Evolutionary conservation across 441 rosid genomes (phyloP).

Genomic region (California macrophylla): DNA sequence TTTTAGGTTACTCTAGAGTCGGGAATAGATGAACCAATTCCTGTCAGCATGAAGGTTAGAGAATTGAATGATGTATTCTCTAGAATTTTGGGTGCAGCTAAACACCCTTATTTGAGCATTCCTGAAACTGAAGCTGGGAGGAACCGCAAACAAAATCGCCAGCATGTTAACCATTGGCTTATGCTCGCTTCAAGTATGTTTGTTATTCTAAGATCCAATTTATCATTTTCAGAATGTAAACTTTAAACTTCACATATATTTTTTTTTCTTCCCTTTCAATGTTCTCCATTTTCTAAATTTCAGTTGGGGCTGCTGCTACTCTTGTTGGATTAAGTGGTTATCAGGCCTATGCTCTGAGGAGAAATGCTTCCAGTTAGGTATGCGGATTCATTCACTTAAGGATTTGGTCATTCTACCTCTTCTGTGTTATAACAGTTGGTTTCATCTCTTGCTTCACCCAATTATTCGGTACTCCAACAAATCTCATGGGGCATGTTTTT

Average conservation of each 20-base stretch:
- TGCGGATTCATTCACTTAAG: conserved; percentile 1
- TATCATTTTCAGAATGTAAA: background rate
- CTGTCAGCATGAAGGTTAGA: conserved; percentile 41
- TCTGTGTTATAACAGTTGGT: conserved; percentile 14
- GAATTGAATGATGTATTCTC: conserved; percentile 38
- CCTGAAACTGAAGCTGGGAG: conserved; percentile 67
- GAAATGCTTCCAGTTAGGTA: conserved; percentile 27
- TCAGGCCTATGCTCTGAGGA: conserved; percentile 53
- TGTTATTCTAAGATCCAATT: background rate
- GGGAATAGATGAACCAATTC: conserved; percentile 58
- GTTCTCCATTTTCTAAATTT: conserved; percentile 19
- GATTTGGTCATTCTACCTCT: conserved; percentile 6
- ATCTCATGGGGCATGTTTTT: conserved; percentile 7
- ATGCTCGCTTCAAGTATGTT: conserved; percentile 53
- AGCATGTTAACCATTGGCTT: conserved; percentile 47
- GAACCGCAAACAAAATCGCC: conserved; percentile 48
- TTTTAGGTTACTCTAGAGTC: conserved; percentile 50
- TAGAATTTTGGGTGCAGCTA: conserved; percentile 47
- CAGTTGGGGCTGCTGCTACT: conserved; percentile 57
- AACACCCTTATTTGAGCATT: conserved; percentile 57
- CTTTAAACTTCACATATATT: background rate
- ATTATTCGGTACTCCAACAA: conserved; percentile 5
- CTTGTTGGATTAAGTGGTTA: conserved; percentile 57
- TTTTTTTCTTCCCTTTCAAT: conserved; percentile 1
- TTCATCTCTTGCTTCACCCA: background rate